Evolutionary conservation across 2,329 filamentous ascomycete genomes (phyloP), one percentile per base, ranked within the genome.

Genomic region (Alternaria infectoria): DNA sequence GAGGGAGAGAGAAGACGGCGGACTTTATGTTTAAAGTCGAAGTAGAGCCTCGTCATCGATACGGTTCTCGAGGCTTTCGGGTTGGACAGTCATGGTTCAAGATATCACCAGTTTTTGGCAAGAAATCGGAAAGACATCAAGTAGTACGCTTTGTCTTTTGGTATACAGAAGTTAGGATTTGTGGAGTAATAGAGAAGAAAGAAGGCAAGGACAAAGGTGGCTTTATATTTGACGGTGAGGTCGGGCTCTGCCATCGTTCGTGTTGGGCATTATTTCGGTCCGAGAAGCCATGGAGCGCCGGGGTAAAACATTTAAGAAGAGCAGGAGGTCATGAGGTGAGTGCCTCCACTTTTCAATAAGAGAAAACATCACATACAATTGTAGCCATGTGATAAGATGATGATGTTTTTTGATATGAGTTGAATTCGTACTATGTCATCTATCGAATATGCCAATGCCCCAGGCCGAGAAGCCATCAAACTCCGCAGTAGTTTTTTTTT

Each of bases 401-500:
- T n/a, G 2, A 5, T 36, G 15, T 36, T n/a, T n/a, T n/a, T 36
- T 36, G 13, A 36, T n/a, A 9, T n/a, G 32, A 9, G 15, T 36
- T 36, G 32, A 36, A n/a, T 36, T 36, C 4, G 36, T 17, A 40
- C 36, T 40, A 17, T 17, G 9, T 6, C n/a, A 17, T 17, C 36
- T 17, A 17, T 17, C 1, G 8, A 40, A 10, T 11, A 2, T 40
- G n/a, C n/a, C 2, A 10, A 17, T 6, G 5, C 9, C 1, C 9
- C n/a, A 40, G n/a, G n/a, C 36, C 8, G 36, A 40, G n/a, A 11
- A 17, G 36, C 36, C 36, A 40, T 40, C n/a, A 0, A 6, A 6
- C 0, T 17, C n/a, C 0, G 0, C 9, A 2, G 1, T 40, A 17
- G 4, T 4, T 1, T 17, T 4, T 6, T n/a, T 40, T 40, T 17